These are phyloP conservation scores for Cymbopogon flexuosus DNA, from an alignment of 202 grass and related monocot genomes.

Conservation along the genomic window DNA sequence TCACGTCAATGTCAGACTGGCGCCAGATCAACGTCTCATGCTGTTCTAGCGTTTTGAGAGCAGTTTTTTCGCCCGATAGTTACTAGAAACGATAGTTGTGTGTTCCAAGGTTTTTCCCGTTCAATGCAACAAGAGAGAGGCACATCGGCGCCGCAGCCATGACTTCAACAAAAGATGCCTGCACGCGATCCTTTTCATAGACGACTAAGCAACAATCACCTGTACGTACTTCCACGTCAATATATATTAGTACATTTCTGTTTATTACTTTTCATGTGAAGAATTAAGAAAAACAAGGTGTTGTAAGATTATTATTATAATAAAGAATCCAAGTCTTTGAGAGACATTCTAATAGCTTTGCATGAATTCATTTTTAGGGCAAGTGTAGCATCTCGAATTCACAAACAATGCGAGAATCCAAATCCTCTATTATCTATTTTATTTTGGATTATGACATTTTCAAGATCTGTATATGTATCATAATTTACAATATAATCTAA, in stretches of 20 bases:
- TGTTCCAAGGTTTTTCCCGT: neutral
- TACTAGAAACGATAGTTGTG: constrained; percentile 11
- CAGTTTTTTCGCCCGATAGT: neutral
- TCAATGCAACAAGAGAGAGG: constrained; percentile 29
- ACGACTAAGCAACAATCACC: neutral
- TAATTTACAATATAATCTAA: too few species aligned
- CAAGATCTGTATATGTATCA: too few species aligned
- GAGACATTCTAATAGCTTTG: neutral
- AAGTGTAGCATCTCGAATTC: too few species aligned
- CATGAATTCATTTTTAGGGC: neutral
- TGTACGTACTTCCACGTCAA: neutral
- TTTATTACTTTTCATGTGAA: neutral
- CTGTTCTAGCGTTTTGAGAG: neutral
- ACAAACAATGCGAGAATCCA: too few species aligned
- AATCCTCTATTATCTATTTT: too few species aligned
- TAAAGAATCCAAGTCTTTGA: too few species aligned
- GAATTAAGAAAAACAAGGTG: neutral
- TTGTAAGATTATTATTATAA: neutral
- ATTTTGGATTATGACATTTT: too few species aligned
- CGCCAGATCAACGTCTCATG: too few species aligned
- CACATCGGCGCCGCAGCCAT: neutral
- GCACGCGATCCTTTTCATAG: constrained; percentile 26
- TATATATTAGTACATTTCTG: neutral
- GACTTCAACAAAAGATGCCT: constrained; percentile 6
- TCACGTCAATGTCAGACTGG: constrained; percentile 2